Conservation (phyloP, 805 yeast genomes). For the Candida sithepensis region DNA sequence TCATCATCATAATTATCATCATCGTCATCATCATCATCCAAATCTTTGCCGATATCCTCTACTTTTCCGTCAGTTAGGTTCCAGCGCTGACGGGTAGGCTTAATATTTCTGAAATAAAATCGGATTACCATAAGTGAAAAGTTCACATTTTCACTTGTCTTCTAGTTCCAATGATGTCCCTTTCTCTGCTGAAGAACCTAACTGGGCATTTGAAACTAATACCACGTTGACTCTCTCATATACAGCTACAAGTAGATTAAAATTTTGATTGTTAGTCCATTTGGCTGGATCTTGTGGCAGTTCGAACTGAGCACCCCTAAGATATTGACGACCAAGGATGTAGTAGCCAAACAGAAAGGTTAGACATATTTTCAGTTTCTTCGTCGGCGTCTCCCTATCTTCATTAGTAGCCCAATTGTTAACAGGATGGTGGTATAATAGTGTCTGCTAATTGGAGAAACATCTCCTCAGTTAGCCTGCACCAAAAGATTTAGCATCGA, state of each 20-base stretch:
- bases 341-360: neutral
- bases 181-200: neutral
- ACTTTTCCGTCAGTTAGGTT: too few relatives aligned
- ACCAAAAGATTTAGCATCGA: neutral
- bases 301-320: neutral
- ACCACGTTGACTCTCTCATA: neutral
- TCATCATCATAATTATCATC: too few relatives aligned
- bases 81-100: neutral
- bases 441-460: neutral
- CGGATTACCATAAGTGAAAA: neutral
- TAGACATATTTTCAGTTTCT: neutral
- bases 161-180: neutral
- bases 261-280: neutral
- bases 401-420: neutral
- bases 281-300: neutral
- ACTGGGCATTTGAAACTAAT: neutral
- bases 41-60: too few relatives aligned
- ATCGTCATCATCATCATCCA: too few relatives aligned
- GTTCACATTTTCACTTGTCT: neutral
- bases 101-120: neutral
- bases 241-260: neutral
- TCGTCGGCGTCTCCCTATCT: neutral
- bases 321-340: too few relatives aligned
- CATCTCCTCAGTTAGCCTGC: neutral
- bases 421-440: neutral